These are phyloP conservation scores for Coprinopsis strossmayeri DNA, from an alignment of 768 basidiomycete genomes.

Conservation along the genomic window DNA sequence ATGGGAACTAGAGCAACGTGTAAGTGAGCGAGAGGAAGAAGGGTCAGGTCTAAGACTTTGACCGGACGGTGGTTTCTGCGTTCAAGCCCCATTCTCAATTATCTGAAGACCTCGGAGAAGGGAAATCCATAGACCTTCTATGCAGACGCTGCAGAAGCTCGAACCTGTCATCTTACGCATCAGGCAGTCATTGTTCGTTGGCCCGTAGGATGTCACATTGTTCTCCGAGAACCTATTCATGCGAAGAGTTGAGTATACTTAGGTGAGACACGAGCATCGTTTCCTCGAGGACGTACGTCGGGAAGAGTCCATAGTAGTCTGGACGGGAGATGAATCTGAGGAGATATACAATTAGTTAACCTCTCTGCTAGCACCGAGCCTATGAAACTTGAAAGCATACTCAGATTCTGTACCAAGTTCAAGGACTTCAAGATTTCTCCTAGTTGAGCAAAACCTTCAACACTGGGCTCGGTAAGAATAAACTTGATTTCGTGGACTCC, in stretches of 20 bases:
- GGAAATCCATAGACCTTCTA: conserved; percentile 68
- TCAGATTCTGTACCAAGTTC: conserved; percentile 63
- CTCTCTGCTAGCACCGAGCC: background rate
- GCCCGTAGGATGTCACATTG: conserved; percentile 68
- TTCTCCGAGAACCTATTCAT: conserved; percentile 49
- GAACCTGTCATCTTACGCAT: conserved; percentile 70
- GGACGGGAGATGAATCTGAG: conserved; percentile 52
- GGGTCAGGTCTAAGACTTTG: conserved; percentile 26
- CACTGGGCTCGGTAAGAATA: conserved; percentile 37
- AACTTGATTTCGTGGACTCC: conserved; percentile 61
- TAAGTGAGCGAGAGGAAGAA: conserved; percentile 58
- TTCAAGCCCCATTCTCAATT: conserved; percentile 47
- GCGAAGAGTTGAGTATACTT: background rate
- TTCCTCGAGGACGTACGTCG: conserved; percentile 56
- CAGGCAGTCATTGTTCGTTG: conserved; percentile 77
- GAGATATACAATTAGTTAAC: background rate
- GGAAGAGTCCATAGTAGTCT: conserved; percentile 62
- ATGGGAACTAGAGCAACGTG: conserved; percentile 17
- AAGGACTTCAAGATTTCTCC: conserved; percentile 68
- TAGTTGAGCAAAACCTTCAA: conserved; percentile 61
- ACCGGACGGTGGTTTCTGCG: background rate
- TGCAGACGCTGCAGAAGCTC: conserved; percentile 69
- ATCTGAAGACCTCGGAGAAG: conserved; percentile 54
- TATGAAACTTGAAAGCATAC: conserved; percentile 25
- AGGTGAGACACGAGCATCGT: background rate